These are phyloP conservation scores for Linaria vulgaris DNA, from an alignment of 257 asterid genomes.

Conservation along the genomic window DNA sequence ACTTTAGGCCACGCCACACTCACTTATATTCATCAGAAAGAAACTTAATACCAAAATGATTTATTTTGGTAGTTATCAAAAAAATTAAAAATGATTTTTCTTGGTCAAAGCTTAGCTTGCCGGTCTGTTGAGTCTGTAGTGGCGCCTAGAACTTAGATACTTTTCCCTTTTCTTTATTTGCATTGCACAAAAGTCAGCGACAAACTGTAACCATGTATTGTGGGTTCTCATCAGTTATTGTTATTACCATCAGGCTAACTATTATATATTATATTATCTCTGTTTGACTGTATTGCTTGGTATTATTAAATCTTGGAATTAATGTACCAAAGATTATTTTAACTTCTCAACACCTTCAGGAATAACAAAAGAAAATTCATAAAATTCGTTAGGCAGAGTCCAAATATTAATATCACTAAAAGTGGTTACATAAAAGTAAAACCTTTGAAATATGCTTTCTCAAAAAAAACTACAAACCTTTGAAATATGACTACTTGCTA, in stretches of 20 bases:
- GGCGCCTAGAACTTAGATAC: slow-evolving; percentile 4
- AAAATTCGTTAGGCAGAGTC: too few species aligned
- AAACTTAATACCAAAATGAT: too few species aligned
- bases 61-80: slow-evolving; percentile 8
- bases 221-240: slow-evolving; percentile 16
- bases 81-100: background rate
- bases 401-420: too few species aligned
- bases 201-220: slow-evolving; percentile 21
- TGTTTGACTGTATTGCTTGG: background rate
- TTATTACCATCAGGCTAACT: too few species aligned
- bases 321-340: background rate
- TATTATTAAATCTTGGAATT: background rate
- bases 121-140: background rate
- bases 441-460: too few species aligned
- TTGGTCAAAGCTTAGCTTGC: slow-evolving; percentile 6
- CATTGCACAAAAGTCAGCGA: slow-evolving; percentile 30
- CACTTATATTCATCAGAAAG: too few species aligned
- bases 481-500: too few species aligned
- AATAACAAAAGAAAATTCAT: too few species aligned
- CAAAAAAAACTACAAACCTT: too few species aligned
- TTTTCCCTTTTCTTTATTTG: slow-evolving; percentile 6
- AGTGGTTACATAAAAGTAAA: too few species aligned
- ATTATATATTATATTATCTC: background rate
- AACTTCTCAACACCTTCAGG: too few species aligned
- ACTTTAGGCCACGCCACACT: too few species aligned